Percentiles rank a stretch among this genome's conserved stretches.
phyloP scores from a whole-genome alignment of 257 asterid species.

The Coffea eugenioides region DNA sequence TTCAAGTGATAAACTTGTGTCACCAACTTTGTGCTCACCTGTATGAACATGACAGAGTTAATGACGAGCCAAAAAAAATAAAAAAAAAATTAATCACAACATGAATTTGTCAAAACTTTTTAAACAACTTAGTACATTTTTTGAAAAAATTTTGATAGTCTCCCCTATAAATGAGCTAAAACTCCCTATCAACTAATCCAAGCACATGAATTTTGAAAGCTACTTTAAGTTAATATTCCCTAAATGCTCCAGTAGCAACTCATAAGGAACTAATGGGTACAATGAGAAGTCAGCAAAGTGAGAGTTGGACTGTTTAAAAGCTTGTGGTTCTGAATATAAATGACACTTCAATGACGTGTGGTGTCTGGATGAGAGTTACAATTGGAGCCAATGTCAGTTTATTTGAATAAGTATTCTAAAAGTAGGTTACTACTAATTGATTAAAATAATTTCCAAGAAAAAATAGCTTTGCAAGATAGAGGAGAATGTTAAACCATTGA shows the following conservation, averaged over 20 bases:
- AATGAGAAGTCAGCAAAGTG: background rate
- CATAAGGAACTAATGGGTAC: background rate
- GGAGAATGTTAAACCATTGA: background rate
- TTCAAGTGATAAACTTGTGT: too few relatives aligned
- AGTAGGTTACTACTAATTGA: background rate
- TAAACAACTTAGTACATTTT: too few relatives aligned
- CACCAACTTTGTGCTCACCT: too few relatives aligned
- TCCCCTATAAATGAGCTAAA: too few relatives aligned
- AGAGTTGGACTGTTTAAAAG: background rate
- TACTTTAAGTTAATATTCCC: background rate
- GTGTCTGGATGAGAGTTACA: background rate
- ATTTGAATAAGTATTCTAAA: too few relatives aligned
- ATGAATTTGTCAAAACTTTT: too few relatives aligned
- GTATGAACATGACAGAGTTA: too few relatives aligned
- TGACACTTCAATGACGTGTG: background rate
- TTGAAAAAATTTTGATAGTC: too few relatives aligned
- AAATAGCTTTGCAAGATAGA: background rate
- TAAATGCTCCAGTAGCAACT: background rate
- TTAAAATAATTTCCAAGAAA: background rate
- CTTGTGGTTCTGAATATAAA: background rate
- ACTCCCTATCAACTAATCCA: too few relatives aligned
- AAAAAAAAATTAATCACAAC: too few relatives aligned
- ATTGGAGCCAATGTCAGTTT: background rate
- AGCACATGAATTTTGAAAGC: background rate
- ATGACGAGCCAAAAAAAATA: too few relatives aligned